Evolutionary conservation across 805 yeast species (phyloP).

Genomic region (Nematodospora valgi): DNA sequence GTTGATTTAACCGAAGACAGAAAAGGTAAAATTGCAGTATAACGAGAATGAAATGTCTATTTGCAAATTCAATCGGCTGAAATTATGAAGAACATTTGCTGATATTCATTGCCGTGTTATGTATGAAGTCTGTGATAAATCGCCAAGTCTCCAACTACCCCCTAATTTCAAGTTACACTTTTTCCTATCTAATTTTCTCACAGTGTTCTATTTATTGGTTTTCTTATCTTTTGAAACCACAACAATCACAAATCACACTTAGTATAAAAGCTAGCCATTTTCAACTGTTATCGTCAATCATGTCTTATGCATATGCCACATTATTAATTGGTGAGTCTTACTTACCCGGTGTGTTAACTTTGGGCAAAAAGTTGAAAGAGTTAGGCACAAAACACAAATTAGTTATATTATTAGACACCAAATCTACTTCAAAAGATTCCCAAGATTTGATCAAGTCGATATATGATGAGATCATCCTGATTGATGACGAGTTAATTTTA

Average conservation of each 20-base stretch:
- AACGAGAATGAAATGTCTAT: no score
- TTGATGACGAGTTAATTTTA: slow-evolving; percentile 15
- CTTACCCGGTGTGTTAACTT: slow-evolving; percentile 24
- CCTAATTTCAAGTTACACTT: not conserved
- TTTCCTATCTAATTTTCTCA: not conserved
- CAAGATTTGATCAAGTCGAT: slow-evolving; percentile 16
- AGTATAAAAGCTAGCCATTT: not conserved
- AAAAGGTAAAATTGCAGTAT: no score
- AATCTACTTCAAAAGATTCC: slow-evolving; percentile 14
- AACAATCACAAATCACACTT: not conserved
- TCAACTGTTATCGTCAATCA: not conserved
- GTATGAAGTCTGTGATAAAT: no score
- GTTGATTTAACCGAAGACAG: no score
- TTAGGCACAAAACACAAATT: slow-evolving; percentile 16
- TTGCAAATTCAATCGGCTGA: no score
- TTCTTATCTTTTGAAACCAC: not conserved
- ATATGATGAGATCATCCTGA: slow-evolving; percentile 25
- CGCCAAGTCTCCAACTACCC: no score
- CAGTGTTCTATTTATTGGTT: not conserved
- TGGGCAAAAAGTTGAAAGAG: slow-evolving; percentile 19
- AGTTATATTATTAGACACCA: slow-evolving; percentile 17
- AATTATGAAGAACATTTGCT: no score
- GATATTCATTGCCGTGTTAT: no score
- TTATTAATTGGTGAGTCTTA: slow-evolving; percentile 24
- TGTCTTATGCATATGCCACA: slow-evolving; percentile 21